Percentiles rank a stretch among this genome's conserved stretches.
Evolutionary conservation across 106 monocot species (phyloP).

Genomic region (Acorus gramineus): DNA sequence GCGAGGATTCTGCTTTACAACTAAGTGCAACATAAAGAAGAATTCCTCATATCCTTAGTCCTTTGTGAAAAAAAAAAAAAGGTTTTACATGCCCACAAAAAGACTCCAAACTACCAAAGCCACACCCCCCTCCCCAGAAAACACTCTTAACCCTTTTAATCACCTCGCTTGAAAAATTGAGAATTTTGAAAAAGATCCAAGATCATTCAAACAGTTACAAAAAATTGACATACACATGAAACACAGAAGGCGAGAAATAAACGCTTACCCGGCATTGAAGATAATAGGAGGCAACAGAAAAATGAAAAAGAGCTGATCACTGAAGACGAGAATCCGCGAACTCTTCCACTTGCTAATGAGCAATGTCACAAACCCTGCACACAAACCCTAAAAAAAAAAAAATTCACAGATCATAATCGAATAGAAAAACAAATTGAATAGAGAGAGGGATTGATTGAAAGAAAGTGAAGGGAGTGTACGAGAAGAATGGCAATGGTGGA

Average conservation of each 20-base stretch:
- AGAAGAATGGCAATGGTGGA: conserved; percentile 82
- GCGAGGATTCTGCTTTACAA: too few species aligned
- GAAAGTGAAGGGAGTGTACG: conserved; percentile 23
- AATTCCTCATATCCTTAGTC: too few species aligned
- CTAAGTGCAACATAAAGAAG: too few species aligned
- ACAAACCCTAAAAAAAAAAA: conserved; percentile 45
- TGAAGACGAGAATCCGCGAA: conserved; percentile 85
- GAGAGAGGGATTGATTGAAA: neutral
- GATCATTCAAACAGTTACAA: too few species aligned
- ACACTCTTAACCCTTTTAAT: too few species aligned
- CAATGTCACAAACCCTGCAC: conserved; percentile 67
- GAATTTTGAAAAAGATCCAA: too few species aligned
- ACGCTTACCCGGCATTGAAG: conserved; percentile 82
- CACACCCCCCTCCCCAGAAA: too few species aligned
- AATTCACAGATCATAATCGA: neutral
- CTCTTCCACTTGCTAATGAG: conserved; percentile 72
- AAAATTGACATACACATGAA: neutral
- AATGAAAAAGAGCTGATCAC: conserved; percentile 94
- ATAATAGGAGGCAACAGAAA: conserved; percentile 95
- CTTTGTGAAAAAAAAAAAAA: too few species aligned
- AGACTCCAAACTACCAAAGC: too few species aligned
- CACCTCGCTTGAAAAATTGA: too few species aligned
- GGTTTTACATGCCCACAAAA: too few species aligned
- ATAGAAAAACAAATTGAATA: neutral
- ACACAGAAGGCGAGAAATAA: neutral